Evolutionary conservation across 1,139 yeast species (phyloP), one percentile per base, ranked within the genome.

Genomic region (Geotrichum candidum): DNA sequence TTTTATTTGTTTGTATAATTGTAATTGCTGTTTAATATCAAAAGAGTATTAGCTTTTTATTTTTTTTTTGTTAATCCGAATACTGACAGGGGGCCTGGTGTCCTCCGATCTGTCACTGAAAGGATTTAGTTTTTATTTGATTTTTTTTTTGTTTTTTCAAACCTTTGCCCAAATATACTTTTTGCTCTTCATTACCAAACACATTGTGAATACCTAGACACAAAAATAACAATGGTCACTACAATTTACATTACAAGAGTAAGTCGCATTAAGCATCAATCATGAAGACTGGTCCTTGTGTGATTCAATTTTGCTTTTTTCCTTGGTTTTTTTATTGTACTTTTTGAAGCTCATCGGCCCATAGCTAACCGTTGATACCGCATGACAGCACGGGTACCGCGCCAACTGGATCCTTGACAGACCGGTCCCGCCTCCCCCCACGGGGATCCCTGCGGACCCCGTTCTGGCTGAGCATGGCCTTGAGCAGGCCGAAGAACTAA

Each of bases 381-480:
- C 18, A 38, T 35, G 18, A 3, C 56, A 80, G 78, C 96, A 90
- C 73, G 96, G 96, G 0, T 88, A 82, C 73, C 78, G 96, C 64
- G 83, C 92, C 64, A 88, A 89, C 70, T 88, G 96, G 96, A 77
- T 86, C 59, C 66, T 70, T 45, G 72, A 69, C 58, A 71, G 64
- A 38, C 90, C 91, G 1, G 83, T 82, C 41, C 92, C 94, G 57
- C 87, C 84, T 66, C 86, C 87, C 4, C 92, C 92, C 0, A 89
- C 96, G 0, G 95, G 95, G 0, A 86, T 89, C 27, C 88, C 85
- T 62, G 86, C 90, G 63, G 96, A 90, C 68, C 90, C 92, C 2
- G 86, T 89, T 7, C 77, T 90, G 65, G 90, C 96, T 0, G 82
- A 82, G 2, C 95, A 88, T 69, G 96, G 96, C 1, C 83, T 82